Conservation (phyloP, 2,329 filamentous ascomycete species). For the Venturia pyrina region DNA sequence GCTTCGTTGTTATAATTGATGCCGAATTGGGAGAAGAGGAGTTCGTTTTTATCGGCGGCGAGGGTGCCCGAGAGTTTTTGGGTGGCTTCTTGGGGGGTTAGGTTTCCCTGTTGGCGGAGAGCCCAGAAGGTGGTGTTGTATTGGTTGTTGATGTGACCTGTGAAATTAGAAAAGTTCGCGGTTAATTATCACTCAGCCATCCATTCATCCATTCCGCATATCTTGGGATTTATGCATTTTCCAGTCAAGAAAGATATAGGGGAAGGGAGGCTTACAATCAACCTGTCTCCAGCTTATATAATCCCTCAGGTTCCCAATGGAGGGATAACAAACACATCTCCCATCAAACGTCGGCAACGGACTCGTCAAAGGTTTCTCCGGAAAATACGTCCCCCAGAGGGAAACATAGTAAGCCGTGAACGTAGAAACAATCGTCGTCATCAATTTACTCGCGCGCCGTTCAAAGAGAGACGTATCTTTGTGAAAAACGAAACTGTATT, state of each 20-base stretch:
- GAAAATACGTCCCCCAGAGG: slow-evolving; percentile 68
- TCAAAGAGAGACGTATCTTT: slow-evolving; percentile 77
- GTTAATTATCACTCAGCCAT: no score
- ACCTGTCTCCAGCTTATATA: slow-evolving; percentile 97
- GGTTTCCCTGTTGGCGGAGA: slow-evolving; percentile 66
- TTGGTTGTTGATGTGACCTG: slow-evolving; percentile 94
- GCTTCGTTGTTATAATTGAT: slow-evolving; percentile 98
- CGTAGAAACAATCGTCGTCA: slow-evolving; percentile 81
- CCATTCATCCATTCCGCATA: no score
- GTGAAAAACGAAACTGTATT: slow-evolving; percentile 88
- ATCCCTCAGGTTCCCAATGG: slow-evolving; percentile 70
- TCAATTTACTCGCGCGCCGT: slow-evolving; percentile 75
- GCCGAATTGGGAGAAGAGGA: slow-evolving; percentile 69
- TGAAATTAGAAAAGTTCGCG: no score
- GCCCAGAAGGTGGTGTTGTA: slow-evolving; percentile 98
- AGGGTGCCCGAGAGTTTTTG: slow-evolving; percentile 71
- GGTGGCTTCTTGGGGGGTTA: slow-evolving; percentile 71
- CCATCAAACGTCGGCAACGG: slow-evolving; percentile 89
- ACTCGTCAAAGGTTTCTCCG: slow-evolving; percentile 56
- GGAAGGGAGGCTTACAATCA: slow-evolving; percentile 56
- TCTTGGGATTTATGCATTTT: no score
- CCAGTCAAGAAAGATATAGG: not conserved
- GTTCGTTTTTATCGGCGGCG: slow-evolving; percentile 87
- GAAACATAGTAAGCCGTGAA: slow-evolving; percentile 88
- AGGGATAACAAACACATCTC: slow-evolving; percentile 81